phyloP scores from a whole-genome alignment of 179 eudicot genomes.

The Amaranthus tricolor region DNA sequence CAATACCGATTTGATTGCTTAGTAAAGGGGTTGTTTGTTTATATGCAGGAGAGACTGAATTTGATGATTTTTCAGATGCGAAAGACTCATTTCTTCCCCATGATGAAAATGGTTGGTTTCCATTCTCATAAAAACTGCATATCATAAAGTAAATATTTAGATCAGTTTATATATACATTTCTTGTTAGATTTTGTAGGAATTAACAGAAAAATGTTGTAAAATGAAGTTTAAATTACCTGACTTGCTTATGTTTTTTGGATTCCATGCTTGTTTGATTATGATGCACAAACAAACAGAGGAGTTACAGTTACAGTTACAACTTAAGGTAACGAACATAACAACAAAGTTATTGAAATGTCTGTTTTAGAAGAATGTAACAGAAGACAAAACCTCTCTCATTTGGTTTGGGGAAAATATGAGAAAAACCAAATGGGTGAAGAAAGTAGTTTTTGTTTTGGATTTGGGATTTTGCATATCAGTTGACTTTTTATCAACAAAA shows the following conservation, averaged over 20 bases:
- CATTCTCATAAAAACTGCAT: slow-evolving; percentile 49
- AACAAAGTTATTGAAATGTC: too few species aligned
- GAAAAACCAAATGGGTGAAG: too few species aligned
- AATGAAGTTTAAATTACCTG: not conserved
- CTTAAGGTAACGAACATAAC: too few species aligned
- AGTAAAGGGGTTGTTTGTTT: slow-evolving; percentile 37
- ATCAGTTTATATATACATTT: not conserved
- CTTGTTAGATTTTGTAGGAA: not conserved
- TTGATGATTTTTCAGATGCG: slow-evolving; percentile 19
- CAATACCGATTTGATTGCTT: slow-evolving; percentile 7
- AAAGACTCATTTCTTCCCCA: slow-evolving; percentile 37
- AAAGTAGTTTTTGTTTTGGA: not conserved
- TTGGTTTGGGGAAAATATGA: not conserved
- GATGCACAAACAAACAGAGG: not conserved
- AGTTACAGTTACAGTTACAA: too few species aligned
- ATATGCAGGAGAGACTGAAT: slow-evolving; percentile 30
- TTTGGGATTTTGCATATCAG: not conserved
- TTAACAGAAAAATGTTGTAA: too few species aligned
- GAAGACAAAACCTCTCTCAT: not conserved
- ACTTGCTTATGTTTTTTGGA: slow-evolving; percentile 12
- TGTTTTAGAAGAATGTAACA: not conserved
- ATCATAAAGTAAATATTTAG: not conserved
- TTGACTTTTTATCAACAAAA: slow-evolving; percentile 1
- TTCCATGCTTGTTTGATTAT: not conserved
- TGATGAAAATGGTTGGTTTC: slow-evolving; percentile 27